Conservation (phyloP, 768 basidiomycete species). For the Lactifluus volemus region DNA sequence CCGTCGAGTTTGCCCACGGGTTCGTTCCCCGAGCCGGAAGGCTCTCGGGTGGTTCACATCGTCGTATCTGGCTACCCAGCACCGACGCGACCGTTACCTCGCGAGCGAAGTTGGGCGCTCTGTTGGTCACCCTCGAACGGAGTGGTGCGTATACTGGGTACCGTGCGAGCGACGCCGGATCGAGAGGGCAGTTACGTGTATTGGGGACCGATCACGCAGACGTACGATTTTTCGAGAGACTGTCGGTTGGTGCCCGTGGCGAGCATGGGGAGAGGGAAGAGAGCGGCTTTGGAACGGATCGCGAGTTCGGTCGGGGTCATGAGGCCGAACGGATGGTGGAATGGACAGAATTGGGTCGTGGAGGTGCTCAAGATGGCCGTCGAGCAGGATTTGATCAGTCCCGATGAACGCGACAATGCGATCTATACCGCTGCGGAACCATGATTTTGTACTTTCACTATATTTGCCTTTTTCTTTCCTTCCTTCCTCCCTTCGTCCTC, state of each 20-base stretch:
- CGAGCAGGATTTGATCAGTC: conserved; percentile 17
- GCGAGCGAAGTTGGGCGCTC: conserved; percentile 18
- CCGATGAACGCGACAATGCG: conserved; percentile 15
- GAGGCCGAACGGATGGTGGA: conserved; percentile 21
- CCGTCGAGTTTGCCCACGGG: conserved; percentile 9
- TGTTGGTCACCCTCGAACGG: conserved; percentile 14
- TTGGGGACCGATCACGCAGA: conserved; percentile 19
- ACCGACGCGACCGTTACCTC: conserved; percentile 10
- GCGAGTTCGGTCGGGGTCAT: conserved; percentile 17
- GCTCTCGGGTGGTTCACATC: conserved; percentile 12
- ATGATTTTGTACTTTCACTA: neutral
- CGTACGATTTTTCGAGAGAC: conserved; percentile 1
- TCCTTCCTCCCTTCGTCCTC: neutral
- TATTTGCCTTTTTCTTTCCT: too few relatives aligned
- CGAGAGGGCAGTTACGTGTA: conserved; percentile 13
- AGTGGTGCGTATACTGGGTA: neutral
- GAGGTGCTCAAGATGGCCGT: conserved; percentile 18
- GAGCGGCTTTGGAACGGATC: conserved; percentile 15
- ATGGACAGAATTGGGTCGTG: conserved; percentile 21
- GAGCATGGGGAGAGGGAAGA: conserved; percentile 5
- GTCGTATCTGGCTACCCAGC: conserved; percentile 17
- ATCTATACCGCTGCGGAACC: conserved; percentile 18
- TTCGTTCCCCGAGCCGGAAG: conserved; percentile 17
- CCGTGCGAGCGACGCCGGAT: conserved; percentile 7
- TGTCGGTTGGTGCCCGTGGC: conserved; percentile 15